A percentile compares a stretch with the other conserved stretches of the same genome.
Evolutionary conservation across 1,139 yeast species (phyloP).

Genomic region (Protomyces inundatus): DNA sequence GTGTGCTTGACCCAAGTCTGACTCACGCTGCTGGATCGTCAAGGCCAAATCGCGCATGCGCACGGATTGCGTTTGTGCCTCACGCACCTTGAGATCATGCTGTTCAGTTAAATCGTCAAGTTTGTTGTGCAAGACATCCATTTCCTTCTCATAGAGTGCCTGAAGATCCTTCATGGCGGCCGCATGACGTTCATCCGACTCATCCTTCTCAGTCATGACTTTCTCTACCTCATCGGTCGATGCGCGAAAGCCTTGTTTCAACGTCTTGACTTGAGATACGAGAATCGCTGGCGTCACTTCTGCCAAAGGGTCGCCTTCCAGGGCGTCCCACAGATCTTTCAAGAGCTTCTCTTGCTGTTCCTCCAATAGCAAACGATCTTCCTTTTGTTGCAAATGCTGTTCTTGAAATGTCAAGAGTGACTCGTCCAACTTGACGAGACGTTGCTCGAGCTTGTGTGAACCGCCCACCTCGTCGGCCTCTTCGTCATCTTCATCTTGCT

Average conservation of each 20-base stretch:
- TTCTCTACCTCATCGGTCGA: neutral
- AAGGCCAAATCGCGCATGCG: neutral
- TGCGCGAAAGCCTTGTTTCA: neutral
- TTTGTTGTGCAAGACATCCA: slow-evolving; percentile 15
- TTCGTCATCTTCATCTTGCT: neutral
- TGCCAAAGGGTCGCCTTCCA: neutral
- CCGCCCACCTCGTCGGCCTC: neutral
- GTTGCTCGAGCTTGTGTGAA: neutral
- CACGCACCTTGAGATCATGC: neutral
- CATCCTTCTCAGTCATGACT: neutral
- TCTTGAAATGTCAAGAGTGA: neutral
- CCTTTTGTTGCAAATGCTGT: neutral
- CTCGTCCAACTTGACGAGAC: neutral
- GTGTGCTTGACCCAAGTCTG: neutral
- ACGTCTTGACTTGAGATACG: neutral
- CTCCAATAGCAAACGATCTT: neutral
- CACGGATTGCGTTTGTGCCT: neutral
- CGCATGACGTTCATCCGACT: slow-evolving; percentile 15
- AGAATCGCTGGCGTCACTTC: neutral
- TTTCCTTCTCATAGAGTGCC: slow-evolving; percentile 15
- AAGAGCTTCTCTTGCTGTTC: neutral
- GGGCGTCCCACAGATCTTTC: neutral
- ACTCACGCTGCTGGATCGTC: neutral
- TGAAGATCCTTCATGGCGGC: slow-evolving; percentile 17
- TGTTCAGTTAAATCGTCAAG: neutral